Percentiles rank a stretch among this genome's conserved stretches.
These are phyloP conservation scores for Fusarium stilboides DNA, from an alignment of 2,329 filamentous ascomycete species.

Conservation along the genomic window DNA sequence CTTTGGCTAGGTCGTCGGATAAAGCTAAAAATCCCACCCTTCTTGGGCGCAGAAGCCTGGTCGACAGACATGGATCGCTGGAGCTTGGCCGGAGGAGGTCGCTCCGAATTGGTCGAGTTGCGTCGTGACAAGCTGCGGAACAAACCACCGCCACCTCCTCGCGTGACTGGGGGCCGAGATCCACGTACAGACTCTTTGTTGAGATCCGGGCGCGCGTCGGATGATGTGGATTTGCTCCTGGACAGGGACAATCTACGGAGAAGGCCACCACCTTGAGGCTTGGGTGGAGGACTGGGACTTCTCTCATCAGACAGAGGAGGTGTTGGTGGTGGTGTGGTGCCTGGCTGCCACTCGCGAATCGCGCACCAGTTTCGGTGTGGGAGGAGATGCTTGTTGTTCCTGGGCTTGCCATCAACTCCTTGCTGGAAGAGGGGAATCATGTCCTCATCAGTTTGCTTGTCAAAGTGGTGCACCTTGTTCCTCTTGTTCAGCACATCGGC, in stretches of 20 bases:
- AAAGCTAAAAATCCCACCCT: slow-evolving; percentile 60
- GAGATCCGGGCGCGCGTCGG: slow-evolving; percentile 56
- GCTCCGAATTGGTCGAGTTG: slow-evolving; percentile 54
- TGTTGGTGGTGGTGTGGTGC: slow-evolving; percentile 79
- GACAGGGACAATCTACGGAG: slow-evolving; percentile 63
- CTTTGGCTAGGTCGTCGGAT: slow-evolving; percentile 59
- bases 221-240: slow-evolving; percentile 55
- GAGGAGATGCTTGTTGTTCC: slow-evolving; percentile 92
- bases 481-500: slow-evolving; percentile 94
- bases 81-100: slow-evolving; percentile 57
- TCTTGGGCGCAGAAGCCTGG: slow-evolving; percentile 63
- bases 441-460: slow-evolving; percentile 87
- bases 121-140: slow-evolving; percentile 62
- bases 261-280: slow-evolving; percentile 55
- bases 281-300: slow-evolving; percentile 57
- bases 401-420: slow-evolving; percentile 88
- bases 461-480: slow-evolving; percentile 84
- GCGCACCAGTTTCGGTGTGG: slow-evolving; percentile 97
- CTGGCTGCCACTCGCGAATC: slow-evolving; percentile 87
- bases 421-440: slow-evolving; percentile 95
- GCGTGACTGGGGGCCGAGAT: slow-evolving; percentile 65
- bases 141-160: slow-evolving; percentile 57
- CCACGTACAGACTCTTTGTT: slow-evolving; percentile 58
- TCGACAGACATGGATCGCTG: slow-evolving; percentile 75
- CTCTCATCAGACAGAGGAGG: slow-evolving; percentile 69